A percentile compares a stretch with the other conserved stretches of the same genome.
Evolutionary conservation across 106 monocot species (phyloP).

Genomic region (Acorus gramineus): DNA sequence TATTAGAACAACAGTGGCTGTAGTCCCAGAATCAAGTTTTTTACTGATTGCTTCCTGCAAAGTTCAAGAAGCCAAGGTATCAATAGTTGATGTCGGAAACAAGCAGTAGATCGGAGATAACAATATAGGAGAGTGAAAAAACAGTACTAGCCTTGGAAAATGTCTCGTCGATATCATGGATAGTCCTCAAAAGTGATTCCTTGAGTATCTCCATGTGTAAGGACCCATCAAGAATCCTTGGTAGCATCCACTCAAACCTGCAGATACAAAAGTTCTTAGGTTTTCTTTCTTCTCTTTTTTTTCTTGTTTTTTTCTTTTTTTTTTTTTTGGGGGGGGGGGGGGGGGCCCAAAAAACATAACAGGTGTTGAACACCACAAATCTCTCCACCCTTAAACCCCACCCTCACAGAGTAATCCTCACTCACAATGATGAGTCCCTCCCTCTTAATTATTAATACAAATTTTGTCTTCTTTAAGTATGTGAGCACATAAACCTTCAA

Average conservation of each 20-base stretch:
- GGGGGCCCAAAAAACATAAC: too few species aligned
- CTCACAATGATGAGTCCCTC: too few species aligned
- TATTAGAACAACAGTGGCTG: slow-evolving; percentile 72
- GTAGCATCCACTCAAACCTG: slow-evolving; percentile 32
- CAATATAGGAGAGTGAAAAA: background rate
- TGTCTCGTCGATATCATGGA: slow-evolving; percentile 77
- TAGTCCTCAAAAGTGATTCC: slow-evolving; percentile 69
- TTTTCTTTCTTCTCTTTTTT: too few species aligned
- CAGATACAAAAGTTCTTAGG: too few species aligned
- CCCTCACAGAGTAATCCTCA: too few species aligned
- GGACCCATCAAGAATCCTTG: slow-evolving; percentile 42
- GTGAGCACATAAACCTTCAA: too few species aligned
- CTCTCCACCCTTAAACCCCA: too few species aligned
- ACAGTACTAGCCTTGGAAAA: slow-evolving; percentile 54
- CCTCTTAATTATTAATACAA: too few species aligned
- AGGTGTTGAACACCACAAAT: too few species aligned
- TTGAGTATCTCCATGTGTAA: slow-evolving; percentile 64
- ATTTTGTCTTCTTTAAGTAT: too few species aligned
- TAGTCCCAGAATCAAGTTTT: slow-evolving; percentile 61
- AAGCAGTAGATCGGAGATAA: background rate
- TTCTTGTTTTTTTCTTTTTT: too few species aligned
- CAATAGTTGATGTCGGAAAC: background rate
- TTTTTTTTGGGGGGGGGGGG: too few species aligned
- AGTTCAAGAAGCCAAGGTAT: background rate
- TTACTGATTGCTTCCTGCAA: slow-evolving; percentile 67